Evolutionary conservation across 768 basidiomycete species (phyloP).

Genomic region (Collybiopsis confluens): DNA sequence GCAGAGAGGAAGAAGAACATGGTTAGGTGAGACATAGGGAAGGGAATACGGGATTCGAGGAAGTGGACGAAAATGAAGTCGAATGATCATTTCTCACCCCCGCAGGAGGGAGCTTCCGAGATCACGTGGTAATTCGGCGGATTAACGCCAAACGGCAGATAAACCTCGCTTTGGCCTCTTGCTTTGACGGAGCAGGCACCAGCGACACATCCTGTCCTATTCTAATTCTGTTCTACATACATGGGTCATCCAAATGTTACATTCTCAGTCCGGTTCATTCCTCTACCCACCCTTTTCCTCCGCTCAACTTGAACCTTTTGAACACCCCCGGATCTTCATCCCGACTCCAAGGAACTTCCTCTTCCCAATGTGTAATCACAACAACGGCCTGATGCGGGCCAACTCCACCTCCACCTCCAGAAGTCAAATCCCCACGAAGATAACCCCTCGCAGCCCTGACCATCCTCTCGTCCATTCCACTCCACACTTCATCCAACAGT

Average conservation of each 20-base stretch:
- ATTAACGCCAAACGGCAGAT: no score
- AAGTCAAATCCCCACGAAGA: conserved; percentile 39
- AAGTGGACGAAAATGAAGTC: no score
- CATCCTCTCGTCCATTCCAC: conserved; percentile 85
- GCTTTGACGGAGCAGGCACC: no score
- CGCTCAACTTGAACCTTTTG: conserved; percentile 27
- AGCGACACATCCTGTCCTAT: no score
- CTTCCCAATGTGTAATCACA: conserved; percentile 87
- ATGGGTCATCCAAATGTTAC: no score
- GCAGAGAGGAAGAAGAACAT: neutral
- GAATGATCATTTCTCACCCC: no score
- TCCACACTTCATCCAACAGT: conserved; percentile 89
- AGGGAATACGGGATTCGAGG: no score
- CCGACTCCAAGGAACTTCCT: conserved; percentile 80
- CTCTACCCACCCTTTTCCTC: conserved; percentile 21
- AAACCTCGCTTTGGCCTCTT: neutral
- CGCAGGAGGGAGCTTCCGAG: no score
- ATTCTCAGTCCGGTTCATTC: neutral
- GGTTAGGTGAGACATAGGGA: no score
- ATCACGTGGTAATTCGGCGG: no score
- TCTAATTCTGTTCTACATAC: no score
- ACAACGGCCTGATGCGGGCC: conserved; percentile 68
- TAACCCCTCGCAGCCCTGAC: conserved; percentile 60
- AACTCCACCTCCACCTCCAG: conserved; percentile 34
- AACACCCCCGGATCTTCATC: conserved; percentile 43